These are phyloP conservation scores for Cystobasidium pallidum DNA, from an alignment of 1,284 basidiomycete species.

Conservation along the genomic window DNA sequence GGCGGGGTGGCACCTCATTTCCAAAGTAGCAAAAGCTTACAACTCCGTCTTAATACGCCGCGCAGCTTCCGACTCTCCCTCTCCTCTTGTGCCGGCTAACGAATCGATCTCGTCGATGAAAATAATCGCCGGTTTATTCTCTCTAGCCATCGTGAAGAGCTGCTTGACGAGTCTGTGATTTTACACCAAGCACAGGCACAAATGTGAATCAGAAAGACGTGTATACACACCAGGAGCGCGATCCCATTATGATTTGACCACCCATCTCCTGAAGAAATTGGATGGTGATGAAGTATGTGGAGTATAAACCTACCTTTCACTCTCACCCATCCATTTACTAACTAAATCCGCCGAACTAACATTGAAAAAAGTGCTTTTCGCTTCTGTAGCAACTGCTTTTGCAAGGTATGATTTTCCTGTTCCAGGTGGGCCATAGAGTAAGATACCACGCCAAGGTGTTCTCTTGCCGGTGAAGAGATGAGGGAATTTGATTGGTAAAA, in stretches of 20 bases:
- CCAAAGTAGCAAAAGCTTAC: constrained; percentile 12
- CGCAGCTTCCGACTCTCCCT: constrained; percentile 94
- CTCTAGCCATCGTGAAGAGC: constrained; percentile 93
- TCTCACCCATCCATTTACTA: constrained; percentile 99
- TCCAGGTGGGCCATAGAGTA: constrained; percentile 93
- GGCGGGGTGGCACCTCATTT: too few species aligned
- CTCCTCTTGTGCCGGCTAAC: constrained; percentile 88
- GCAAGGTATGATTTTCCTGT: constrained; percentile 95
- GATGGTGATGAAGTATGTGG: too few species aligned
- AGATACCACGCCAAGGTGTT: constrained; percentile 93
- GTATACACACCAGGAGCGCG: too few species aligned
- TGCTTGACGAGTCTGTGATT: constrained; percentile 89
- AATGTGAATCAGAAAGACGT: neutral
- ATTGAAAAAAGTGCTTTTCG: constrained; percentile 94
- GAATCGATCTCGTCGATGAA: constrained; percentile 99
- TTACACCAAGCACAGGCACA: neutral
- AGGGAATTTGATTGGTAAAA: constrained; percentile 97
- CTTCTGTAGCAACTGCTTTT: constrained; percentile 97
- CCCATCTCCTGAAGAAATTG: too few species aligned
- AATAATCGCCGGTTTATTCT: constrained; percentile 95
- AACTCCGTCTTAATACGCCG: constrained; percentile 98
- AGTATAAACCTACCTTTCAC: constrained; percentile 71
- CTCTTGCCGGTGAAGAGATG: constrained; percentile 97
- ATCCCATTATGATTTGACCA: too few species aligned
- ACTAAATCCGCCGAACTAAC: constrained; percentile 94